Evolutionary conservation across 805 yeast species (phyloP).

Genomic region (Debaryomyces tyrocola): DNA sequence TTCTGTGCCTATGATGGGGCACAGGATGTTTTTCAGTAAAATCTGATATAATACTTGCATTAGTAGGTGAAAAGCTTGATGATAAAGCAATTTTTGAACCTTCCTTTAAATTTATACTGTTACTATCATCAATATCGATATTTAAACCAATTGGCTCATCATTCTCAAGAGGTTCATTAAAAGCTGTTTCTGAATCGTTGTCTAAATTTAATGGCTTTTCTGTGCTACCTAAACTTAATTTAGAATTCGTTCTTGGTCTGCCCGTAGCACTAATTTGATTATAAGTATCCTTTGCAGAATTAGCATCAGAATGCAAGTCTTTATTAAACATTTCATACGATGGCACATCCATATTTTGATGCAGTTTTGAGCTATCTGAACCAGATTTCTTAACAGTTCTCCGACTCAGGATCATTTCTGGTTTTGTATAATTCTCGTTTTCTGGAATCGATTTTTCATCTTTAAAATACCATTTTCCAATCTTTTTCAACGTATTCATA

Average conservation of each 20-base stretch:
- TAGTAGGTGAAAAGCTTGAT: not conserved
- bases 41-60: not conserved
- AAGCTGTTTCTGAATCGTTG: not conserved
- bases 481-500: conserved; percentile 48
- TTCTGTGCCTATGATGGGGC: conserved; percentile 7
- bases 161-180: not conserved
- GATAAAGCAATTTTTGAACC: not conserved
- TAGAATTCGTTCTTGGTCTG: conserved; percentile 10
- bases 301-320: not conserved
- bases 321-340: conserved; percentile 4
- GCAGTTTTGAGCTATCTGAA: conserved; percentile 5
- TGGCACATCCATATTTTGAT: conserved; percentile 1
- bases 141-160: not conserved
- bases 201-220: not conserved
- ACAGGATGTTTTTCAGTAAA: not conserved
- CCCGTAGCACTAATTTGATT: not conserved
- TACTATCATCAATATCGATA: not conserved
- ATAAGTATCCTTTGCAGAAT: not conserved
- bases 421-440: conserved; percentile 41
- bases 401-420: conserved; percentile 68
- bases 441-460: conserved; percentile 28
- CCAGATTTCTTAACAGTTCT: conserved; percentile 33
- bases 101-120: not conserved
- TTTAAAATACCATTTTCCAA: conserved; percentile 70
- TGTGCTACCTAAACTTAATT: conserved; percentile 10